These are phyloP conservation scores for Cichorium intybus DNA, from an alignment of 140 eudicot genomes.

Conservation along the genomic window DNA sequence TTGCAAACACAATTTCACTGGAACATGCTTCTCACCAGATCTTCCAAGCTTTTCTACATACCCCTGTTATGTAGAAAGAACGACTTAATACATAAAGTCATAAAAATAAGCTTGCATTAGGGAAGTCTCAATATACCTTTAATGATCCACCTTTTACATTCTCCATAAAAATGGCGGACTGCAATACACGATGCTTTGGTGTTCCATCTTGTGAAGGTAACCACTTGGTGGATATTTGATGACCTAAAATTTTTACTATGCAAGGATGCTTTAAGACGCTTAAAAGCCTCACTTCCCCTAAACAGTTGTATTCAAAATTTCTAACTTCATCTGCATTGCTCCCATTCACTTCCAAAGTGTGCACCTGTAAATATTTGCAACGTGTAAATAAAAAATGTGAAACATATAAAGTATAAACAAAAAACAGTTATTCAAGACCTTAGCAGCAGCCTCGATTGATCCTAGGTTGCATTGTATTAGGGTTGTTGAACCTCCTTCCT, in stretches of 20 bases:
- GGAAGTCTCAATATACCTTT: conserved; percentile 42
- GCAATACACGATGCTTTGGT: conserved; percentile 53
- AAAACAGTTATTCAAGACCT: conserved; percentile 42
- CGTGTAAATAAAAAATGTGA: neutral
- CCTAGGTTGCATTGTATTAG: conserved; percentile 68
- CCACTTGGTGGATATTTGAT: conserved; percentile 80
- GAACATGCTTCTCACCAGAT: conserved; percentile 68
- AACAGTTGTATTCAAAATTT: conserved; percentile 68
- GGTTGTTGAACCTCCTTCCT: conserved; percentile 53
- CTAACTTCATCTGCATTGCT: conserved; percentile 56
- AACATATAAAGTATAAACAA: neutral
- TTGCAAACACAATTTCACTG: conserved; percentile 40
- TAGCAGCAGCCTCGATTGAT: conserved; percentile 71
- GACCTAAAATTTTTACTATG: conserved; percentile 82
- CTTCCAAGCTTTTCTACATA: conserved; percentile 56
- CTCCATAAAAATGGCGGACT: conserved; percentile 85
- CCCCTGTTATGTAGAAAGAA: conserved; percentile 40
- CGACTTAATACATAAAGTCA: neutral
- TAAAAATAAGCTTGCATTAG: neutral
- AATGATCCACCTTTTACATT: conserved; percentile 87
- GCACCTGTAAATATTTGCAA: conserved; percentile 52
- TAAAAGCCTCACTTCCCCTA: conserved; percentile 88
- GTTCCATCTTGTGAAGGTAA: conserved; percentile 45
- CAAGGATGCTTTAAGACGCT: conserved; percentile 70
- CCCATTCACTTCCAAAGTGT: conserved; percentile 53